Evolutionary conservation across 176 grass and related monocot genomes (phyloP).

Genomic region (Eremochloa ophiuroides): DNA sequence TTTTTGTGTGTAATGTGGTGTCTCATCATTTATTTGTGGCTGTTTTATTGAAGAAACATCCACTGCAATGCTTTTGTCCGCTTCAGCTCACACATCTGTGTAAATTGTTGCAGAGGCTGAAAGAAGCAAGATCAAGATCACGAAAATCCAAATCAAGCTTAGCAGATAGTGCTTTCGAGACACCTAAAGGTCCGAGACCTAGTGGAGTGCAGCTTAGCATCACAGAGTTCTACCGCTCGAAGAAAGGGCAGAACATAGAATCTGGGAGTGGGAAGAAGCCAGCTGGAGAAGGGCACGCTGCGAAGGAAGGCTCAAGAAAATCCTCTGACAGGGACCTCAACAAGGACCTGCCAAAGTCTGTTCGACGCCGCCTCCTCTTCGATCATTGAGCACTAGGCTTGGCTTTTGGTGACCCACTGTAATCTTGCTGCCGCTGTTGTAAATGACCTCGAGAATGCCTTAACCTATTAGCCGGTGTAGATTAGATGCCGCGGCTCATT

Average conservation of each 20-base stretch:
- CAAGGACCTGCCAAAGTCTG: conserved; percentile 48
- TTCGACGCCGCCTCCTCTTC: conserved; percentile 61
- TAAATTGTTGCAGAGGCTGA: conserved; percentile 58
- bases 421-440: conserved; percentile 20
- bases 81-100: neutral
- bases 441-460: conserved; percentile 21
- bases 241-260: conserved; percentile 33
- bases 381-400: conserved; percentile 32
- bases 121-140: conserved; percentile 59
- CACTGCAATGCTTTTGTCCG: neutral
- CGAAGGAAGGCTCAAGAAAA: conserved; percentile 35
- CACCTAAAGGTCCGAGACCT: conserved; percentile 36
- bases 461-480: conserved; percentile 10
- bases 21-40: neutral
- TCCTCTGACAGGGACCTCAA: conserved; percentile 35
- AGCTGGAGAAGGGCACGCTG: neutral
- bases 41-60: neutral
- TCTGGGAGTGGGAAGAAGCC: conserved; percentile 43
- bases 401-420: neutral
- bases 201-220: conserved; percentile 65
- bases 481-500: neutral
- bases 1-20: neutral
- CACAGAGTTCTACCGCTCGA: conserved; percentile 71
- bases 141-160: conserved; percentile 46
- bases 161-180: neutral